Conservation (phyloP, 2,329 filamentous ascomycete genomes). For the Huntiella savannae region DNA sequence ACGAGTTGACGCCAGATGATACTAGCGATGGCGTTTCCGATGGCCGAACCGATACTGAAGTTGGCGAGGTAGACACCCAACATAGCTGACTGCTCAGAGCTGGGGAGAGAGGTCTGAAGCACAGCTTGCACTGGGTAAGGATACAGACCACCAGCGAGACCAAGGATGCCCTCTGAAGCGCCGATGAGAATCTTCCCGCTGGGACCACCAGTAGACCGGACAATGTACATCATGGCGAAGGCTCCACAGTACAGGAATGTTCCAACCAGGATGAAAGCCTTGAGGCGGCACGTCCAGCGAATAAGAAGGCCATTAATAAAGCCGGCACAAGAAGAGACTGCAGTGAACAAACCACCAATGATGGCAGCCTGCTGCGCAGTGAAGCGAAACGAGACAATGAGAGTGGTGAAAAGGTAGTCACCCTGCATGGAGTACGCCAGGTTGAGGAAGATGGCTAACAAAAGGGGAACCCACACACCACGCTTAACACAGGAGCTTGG, state of each 20-base stretch:
- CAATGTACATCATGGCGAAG: constrained; percentile 44
- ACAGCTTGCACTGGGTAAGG: constrained; percentile 28
- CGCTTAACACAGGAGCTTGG: constrained; percentile 23
- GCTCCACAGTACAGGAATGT: constrained; percentile 42
- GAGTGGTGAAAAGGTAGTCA: constrained; percentile 43
- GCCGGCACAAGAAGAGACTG: constrained; percentile 36
- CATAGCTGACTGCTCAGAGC: constrained; percentile 40
- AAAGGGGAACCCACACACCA: constrained; percentile 42
- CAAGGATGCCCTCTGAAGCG: constrained; percentile 35
- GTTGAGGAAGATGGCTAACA: constrained; percentile 36
- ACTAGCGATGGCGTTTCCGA: constrained; percentile 40
- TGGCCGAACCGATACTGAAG: constrained; percentile 41
- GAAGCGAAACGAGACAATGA: constrained; percentile 41
- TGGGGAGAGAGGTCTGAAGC: constrained; percentile 23
- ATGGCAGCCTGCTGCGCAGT: constrained; percentile 35
- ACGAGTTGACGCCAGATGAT: constrained; percentile 42
- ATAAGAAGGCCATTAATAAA: constrained; percentile 36
- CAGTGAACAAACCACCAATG: constrained; percentile 38
- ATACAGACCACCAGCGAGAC: constrained; percentile 45
- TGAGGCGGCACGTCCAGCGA: constrained; percentile 37
- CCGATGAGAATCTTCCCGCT: constrained; percentile 18
- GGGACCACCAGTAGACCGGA: constrained; percentile 29
- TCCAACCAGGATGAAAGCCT: constrained; percentile 42
- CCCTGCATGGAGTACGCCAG: constrained; percentile 44
- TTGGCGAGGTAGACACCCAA: constrained; percentile 42